Evolutionary conservation across 2,329 filamentous ascomycete species (phyloP), one percentile per base, ranked within the genome.

Genomic region (Pseudogymnoascus sp.): DNA sequence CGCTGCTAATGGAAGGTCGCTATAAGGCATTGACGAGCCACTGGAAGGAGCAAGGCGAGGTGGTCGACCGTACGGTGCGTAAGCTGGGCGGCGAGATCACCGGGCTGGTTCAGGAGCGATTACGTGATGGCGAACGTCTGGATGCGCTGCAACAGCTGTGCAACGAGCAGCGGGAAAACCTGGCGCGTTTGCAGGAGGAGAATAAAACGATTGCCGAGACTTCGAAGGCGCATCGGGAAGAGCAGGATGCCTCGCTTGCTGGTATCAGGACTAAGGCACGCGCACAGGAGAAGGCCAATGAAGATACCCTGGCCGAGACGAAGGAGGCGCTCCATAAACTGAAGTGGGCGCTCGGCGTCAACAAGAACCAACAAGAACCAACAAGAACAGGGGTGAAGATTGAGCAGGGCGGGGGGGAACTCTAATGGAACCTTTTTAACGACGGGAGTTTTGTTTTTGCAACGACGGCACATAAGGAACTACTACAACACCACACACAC

Each of bases 161-260:
- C 73, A 88, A 91, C 68, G 89, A 92, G 75, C 86, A 91, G 72
- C 83, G 89, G 68, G 81, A 83, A 70, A 89, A 90, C 69, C 82
- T 90, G 65, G 82, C 83, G 64, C 79, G 84, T 65, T 77, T 87
- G 23, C 76, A 77, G 65, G 79, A 81, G 60, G 82, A 89, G 70
- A 89, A 90, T 70, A 81, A 84, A 28, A 82, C 83, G 14, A 85
- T 92, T 65, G 75, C 77, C 14, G 76, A 76, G 57, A 77, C 84
- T 67, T 90, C 89, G 75, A 83, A 85, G 60, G 78, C 78, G 57
- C 90, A 91, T 76, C 89, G 88, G 74, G 73, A 75, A 64, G 79
- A 84, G 68, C 86, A 90, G 70, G 85, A 89, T 66, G 77, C 81
- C n/a, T 78, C 80, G 43, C 78, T 92, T 62, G 78, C 77, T 36